Base-by-base conservation (phyloP, 1,284 basidiomycete species). In the Puccinia polysora region DNA sequence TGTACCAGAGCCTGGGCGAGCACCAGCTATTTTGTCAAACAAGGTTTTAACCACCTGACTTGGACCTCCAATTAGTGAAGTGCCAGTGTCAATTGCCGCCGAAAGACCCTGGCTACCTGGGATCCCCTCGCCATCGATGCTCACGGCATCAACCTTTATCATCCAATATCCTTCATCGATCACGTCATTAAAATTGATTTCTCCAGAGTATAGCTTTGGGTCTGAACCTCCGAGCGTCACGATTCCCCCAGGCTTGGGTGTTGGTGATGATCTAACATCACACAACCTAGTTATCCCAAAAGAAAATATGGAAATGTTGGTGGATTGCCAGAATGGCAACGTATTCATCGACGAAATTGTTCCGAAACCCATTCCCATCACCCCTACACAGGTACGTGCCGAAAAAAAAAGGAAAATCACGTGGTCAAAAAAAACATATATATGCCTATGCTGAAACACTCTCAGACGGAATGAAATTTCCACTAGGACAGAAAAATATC, bases 251-350 rank as follows among this genome's bases (percentile, higher is more conserved):
- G 77, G 74, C 49, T 65, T 76, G 28, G 77, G 53, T 14, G 23
- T 50, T 7, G 43, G 23, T 12, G 49, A 65, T 20, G 74, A 68
- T 59, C 73, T 70, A 55, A 75, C 73, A 52, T 78, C 76, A 36
- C 75, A 73, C 73, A 78, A 78, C 18, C 77, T 65, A 8, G 75
- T 75, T 32, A 80, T 76, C 73, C 79, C 78, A 76, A 80, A 80
- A 45, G 78, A 76, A 75, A 80, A 80, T 1, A 74, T 73, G 47
- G 76, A 76, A 50, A 75, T 70, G 20, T 74, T 89, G 1, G 96
- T 81, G 0, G 85, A 83, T 80, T 95, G 77, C 80, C 83, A 84
- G 76, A 83, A 82, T 0, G 84, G 83, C 14, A 78, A 80, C 0
- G 81, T 80, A 10, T 77, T 76, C 6, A 81, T 81, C 25, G 80